phyloP scores from a whole-genome alignment of 371 early-diverging fungal species.

The Funneliformis caledonium region DNA sequence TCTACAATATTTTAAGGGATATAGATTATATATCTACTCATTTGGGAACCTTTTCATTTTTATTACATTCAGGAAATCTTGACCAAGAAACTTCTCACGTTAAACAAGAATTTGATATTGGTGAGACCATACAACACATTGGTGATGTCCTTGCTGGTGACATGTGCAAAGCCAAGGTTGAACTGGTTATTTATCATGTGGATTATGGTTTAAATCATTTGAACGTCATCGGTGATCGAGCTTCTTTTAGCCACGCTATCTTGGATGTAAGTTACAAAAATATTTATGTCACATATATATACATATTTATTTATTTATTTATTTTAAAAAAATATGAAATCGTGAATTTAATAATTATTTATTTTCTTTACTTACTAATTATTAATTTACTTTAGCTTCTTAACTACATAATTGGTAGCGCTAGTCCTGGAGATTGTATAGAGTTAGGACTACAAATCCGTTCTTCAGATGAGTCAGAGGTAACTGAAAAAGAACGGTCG shows the following conservation, averaged over 20 bases:
- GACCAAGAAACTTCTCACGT: neutral
- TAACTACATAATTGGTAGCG: conserved; percentile 60
- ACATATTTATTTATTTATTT: too few relatives aligned
- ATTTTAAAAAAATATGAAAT: neutral
- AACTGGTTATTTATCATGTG: conserved; percentile 64
- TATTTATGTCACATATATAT: neutral
- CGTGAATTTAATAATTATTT: too few relatives aligned
- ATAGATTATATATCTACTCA: conserved; percentile 36
- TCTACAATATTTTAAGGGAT: conserved; percentile 34
- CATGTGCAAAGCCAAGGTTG: conserved; percentile 61
- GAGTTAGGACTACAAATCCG: conserved; percentile 61
- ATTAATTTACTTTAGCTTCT: conserved; percentile 51
- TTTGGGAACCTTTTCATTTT: conserved; percentile 16
- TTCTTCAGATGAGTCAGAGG: conserved; percentile 6
- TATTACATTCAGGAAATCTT: neutral
- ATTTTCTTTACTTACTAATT: too few relatives aligned
- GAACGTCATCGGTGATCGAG: conserved; percentile 63
- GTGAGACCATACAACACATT: conserved; percentile 64
- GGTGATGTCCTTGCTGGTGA: conserved; percentile 69
- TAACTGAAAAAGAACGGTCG: neutral
- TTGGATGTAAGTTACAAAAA: conserved; percentile 54
- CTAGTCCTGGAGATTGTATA: conserved; percentile 60
- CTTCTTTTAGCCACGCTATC: conserved; percentile 59
- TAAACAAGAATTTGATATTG: conserved; percentile 59
- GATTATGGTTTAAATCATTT: conserved; percentile 61